Evolutionary conservation across 2,329 filamentous ascomycete genomes (phyloP).

Genomic region (Aspergillus vadensis): DNA sequence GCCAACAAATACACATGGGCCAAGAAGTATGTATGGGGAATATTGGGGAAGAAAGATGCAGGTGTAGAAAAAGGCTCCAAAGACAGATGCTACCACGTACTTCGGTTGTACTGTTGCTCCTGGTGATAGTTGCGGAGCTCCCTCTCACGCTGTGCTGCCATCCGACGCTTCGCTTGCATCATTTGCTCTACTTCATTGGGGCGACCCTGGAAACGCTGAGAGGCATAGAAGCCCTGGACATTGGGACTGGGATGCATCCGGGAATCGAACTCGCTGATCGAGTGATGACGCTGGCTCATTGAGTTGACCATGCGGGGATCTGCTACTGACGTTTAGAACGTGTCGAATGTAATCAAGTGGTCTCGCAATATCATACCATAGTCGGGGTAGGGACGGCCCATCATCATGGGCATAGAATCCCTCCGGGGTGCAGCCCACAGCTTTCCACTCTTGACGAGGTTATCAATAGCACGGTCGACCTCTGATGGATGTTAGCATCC

Average conservation of each 20-base stretch:
- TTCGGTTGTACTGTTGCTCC: conserved; percentile 99
- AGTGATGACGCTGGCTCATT: conserved; percentile 73
- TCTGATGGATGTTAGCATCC: conserved; percentile 58
- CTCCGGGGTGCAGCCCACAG: conserved; percentile 75
- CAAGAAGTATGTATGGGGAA: conserved; percentile 39
- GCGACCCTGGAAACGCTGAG: conserved; percentile 85
- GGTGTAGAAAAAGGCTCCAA: conserved; percentile 26
- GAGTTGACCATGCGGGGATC: conserved; percentile 70
- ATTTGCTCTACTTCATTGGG: conserved; percentile 95
- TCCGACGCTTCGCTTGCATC: conserved; percentile 98
- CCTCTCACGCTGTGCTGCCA: conserved; percentile 98
- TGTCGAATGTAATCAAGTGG: conserved; percentile 19
- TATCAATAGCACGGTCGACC: conserved; percentile 93
- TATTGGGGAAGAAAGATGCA: conserved; percentile 33
- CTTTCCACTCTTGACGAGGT: conserved; percentile 95
- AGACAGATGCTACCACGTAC: conserved; percentile 59
- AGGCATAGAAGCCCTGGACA: conserved; percentile 90
- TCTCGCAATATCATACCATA: conserved; percentile 56
- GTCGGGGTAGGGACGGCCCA: conserved; percentile 60
- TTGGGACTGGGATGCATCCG: conserved; percentile 74
- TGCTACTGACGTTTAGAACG: conserved; percentile 43
- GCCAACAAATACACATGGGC: conserved; percentile 45
- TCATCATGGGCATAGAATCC: conserved; percentile 73
- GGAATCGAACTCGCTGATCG: conserved; percentile 80
- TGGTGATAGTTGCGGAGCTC: conserved; percentile 99